Percentiles rank a stretch among this genome's conserved stretches.
Conservation (phyloP, 768 basidiomycete genomes). For the Kwoniella europaea region DNA sequence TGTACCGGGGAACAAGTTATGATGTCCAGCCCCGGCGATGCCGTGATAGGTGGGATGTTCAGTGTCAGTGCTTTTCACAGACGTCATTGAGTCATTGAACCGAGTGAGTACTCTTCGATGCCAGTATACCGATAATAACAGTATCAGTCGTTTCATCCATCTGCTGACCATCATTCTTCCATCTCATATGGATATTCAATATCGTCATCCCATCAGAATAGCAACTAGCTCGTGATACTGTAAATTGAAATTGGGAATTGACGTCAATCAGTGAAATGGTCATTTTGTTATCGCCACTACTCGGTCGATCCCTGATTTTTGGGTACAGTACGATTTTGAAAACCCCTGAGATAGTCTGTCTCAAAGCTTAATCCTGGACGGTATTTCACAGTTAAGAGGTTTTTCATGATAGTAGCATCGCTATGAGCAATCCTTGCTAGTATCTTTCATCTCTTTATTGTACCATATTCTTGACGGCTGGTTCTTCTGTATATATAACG, state of each 20-base stretch:
- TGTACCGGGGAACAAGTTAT: background rate
- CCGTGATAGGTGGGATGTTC: background rate
- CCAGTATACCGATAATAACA: background rate
- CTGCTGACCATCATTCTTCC: background rate
- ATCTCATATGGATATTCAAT: too few relatives aligned
- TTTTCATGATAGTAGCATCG: background rate
- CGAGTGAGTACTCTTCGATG: background rate
- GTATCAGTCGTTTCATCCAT: background rate
- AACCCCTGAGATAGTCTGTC: background rate
- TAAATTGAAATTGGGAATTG: background rate
- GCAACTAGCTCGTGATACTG: background rate
- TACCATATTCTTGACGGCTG: background rate
- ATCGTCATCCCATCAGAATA: background rate
- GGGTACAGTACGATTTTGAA: too few relatives aligned
- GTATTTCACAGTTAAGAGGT: background rate
- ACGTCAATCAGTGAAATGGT: background rate
- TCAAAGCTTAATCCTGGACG: background rate
- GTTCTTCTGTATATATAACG: background rate
- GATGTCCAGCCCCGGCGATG: background rate
- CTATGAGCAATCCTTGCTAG: background rate
- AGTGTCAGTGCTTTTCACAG: background rate
- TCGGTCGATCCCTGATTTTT: too few relatives aligned
- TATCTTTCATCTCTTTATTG: background rate
- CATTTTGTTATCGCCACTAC: constrained; percentile 1
- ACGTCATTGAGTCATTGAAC: too few relatives aligned